phyloP scores from a whole-genome alignment of 2,329 filamentous ascomycete species.

The Curvularia verruculosa region DNA sequence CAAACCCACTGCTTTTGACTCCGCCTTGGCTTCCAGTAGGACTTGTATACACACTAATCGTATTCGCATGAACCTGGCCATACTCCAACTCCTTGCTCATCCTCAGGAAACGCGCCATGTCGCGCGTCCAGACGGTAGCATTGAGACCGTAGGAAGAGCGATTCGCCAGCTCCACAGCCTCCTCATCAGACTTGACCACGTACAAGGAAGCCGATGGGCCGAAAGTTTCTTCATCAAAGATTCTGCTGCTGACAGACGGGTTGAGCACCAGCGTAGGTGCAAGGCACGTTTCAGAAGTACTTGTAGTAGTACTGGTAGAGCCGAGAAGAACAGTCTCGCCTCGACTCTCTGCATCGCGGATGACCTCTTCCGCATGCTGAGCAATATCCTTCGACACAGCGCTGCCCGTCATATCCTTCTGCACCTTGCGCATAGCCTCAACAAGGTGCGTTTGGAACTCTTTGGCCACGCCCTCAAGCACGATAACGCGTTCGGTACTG shows the following conservation, averaged over 20 bases:
- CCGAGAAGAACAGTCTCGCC: conserved; percentile 59
- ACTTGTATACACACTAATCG: conserved; percentile 55
- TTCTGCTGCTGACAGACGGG: conserved; percentile 53
- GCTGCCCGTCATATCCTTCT: conserved; percentile 36
- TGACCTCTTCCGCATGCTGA: conserved; percentile 48
- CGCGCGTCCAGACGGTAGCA: conserved; percentile 70
- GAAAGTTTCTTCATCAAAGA: conserved; percentile 76
- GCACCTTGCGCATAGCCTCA: conserved; percentile 51
- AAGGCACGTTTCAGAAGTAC: conserved; percentile 42
- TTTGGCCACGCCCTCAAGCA: conserved; percentile 59
- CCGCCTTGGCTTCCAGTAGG: conserved; percentile 53
- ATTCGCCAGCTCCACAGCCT: conserved; percentile 77
- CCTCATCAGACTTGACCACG: conserved; percentile 68
- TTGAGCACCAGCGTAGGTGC: conserved; percentile 62
- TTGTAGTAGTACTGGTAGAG: conserved; percentile 41
- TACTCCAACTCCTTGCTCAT: conserved; percentile 56
- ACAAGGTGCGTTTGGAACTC: conserved; percentile 57
- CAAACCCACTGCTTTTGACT: conserved; percentile 54
- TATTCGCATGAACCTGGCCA: conserved; percentile 54
- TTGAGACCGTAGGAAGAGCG: conserved; percentile 78
- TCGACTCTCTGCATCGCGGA: conserved; percentile 52
- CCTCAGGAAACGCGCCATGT: conserved; percentile 59
- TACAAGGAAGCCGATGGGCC: conserved; percentile 73
- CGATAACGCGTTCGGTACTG: conserved; percentile 76
- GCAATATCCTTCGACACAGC: conserved; percentile 44